Base-by-base conservation (phyloP, 257 asterid genomes). In the Fraxinus quadrangulata region DNA sequence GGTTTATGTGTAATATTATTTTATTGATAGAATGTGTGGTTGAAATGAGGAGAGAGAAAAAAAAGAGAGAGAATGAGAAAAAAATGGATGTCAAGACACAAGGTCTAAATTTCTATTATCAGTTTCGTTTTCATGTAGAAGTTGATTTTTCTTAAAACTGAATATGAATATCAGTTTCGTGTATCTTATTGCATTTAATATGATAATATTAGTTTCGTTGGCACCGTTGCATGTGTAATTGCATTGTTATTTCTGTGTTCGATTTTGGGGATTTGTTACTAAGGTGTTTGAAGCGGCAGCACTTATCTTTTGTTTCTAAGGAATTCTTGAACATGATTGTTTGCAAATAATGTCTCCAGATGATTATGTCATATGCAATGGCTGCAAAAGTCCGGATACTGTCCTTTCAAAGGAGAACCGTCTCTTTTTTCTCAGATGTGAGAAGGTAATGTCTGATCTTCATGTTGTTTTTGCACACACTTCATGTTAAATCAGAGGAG, bases 301-400 rank as follows among this genome's bases (percentile, higher is more conserved):
- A 6, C 67, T 56, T 6, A 4, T 31, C 47, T 2, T 28, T 71
- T 67, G 6, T 8, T 37, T 13, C 2, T 56, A 24, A 11, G 6
- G 69, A 24, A 63, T 63, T 39, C 10, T 23, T 81, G 75, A 54
- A 33, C n/a, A 37, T 5, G 10, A 61, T 78, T 42, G 33, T 45
- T 49, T 37, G 56, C 42, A 12, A 68, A 59, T 75, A n/a, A 4
- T 70, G n/a, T 51, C 21, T 74, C 30, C 89, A 94, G 97, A 94
- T 89, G 99, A 94, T 80, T 94, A 94, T 81, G 97, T 94, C 79
- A 92, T 92, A 34, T 95, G 99, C 79, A 93, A 92, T 83, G 99
- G 97, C 74, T 94, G 99, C 91, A 94, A 94, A 80, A 91, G 99
- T 88, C 97, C 99, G 16, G 97, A 91, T 83, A 91, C 97, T 9